Evolutionary conservation across 1,284 basidiomycete species (phyloP).

Genomic region (Naganishia sp.): DNA sequence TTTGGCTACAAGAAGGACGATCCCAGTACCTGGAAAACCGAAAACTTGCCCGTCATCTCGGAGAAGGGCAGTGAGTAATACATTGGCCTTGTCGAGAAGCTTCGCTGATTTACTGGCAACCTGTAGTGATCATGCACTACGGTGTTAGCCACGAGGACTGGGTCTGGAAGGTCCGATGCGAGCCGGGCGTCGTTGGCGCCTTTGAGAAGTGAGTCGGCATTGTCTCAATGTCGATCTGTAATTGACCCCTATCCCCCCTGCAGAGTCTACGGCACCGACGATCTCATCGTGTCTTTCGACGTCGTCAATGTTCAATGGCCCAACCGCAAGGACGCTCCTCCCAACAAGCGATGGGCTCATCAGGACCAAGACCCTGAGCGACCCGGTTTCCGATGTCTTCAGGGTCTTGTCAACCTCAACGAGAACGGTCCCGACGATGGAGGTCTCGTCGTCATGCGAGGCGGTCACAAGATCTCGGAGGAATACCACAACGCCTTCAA

Average conservation of each 20-base stretch:
- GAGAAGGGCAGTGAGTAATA: constrained; percentile 34
- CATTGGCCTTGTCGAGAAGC: not conserved
- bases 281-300: constrained; percentile 28
- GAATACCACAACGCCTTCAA: constrained; percentile 37
- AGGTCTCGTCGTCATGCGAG: constrained; percentile 38
- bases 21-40: constrained; percentile 38
- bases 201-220: constrained; percentile 34
- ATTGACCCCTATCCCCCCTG: not conserved
- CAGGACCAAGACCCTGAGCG: constrained; percentile 30
- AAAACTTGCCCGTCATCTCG: constrained; percentile 40
- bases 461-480: constrained; percentile 42
- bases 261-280: constrained; percentile 27
- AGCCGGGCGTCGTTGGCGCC: constrained; percentile 35
- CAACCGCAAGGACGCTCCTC: constrained; percentile 17
- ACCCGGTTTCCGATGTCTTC: constrained; percentile 28
- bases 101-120: not conserved
- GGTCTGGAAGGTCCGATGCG: constrained; percentile 31
- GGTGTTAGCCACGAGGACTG: constrained; percentile 38
- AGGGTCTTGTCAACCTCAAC: constrained; percentile 42
- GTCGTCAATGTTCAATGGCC: constrained; percentile 24
- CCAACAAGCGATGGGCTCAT: constrained; percentile 28
- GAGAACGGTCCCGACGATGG: constrained; percentile 40
- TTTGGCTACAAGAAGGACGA: constrained; percentile 45
- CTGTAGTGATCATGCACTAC: constrained; percentile 29
- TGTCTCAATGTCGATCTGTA: not conserved